Conservation (phyloP, 2,329 filamentous ascomycete genomes). For the Fusarium veterinarium region DNA sequence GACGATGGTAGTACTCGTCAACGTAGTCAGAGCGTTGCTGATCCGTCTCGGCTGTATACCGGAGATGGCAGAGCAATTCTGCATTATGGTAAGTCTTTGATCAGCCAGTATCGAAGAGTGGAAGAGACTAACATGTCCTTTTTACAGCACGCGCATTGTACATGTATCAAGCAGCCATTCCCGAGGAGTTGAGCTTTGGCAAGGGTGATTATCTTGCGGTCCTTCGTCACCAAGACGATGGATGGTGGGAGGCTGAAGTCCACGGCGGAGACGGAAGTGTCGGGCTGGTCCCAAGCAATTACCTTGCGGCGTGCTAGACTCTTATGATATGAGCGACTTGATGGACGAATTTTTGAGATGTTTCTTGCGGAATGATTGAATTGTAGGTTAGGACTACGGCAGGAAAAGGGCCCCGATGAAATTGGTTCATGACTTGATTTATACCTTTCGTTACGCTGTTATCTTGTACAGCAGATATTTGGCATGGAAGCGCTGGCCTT, state of each 20-base stretch:
- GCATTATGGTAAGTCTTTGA: constrained; percentile 83
- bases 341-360: constrained; percentile 8
- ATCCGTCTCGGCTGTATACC: constrained; percentile 83
- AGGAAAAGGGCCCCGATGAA: constrained; percentile 6
- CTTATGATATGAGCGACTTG: constrained; percentile 18
- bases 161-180: constrained; percentile 92
- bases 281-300: constrained; percentile 76
- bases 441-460: constrained; percentile 33
- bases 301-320: constrained; percentile 65
- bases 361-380: constrained; percentile 4
- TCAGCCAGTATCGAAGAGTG: background rate
- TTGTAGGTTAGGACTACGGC: background rate
- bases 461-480: constrained; percentile 13
- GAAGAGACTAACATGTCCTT: constrained; percentile 36
- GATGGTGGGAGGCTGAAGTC: constrained; percentile 99
- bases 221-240: constrained; percentile 92
- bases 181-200: constrained; percentile 90
- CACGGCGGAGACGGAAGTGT: constrained; percentile 72
- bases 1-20: constrained; percentile 63
- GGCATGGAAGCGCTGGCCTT: constrained; percentile 30
- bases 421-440: constrained; percentile 29
- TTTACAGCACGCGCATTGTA: constrained; percentile 87
- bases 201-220: constrained; percentile 95
- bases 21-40: constrained; percentile 87
- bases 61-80: constrained; percentile 87